Percentiles rank a stretch among this genome's conserved stretches.
phyloP scores from a whole-genome alignment of 495 filamentous ascomycete genomes.

The Daldinia vernicosa region DNA sequence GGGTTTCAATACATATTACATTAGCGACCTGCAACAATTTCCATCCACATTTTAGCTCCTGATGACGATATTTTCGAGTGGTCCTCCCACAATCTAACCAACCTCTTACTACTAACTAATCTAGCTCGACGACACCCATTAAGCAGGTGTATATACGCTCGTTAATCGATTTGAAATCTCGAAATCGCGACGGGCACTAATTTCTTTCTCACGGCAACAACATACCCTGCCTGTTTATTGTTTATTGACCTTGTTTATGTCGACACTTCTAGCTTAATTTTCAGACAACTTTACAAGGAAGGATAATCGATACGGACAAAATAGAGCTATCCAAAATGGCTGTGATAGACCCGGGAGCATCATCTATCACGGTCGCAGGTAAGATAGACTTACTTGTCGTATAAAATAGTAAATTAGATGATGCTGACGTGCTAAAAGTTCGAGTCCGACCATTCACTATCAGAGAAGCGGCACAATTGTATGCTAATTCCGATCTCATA shows the following conservation, averaged over 20 bases:
- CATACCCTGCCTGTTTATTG: background rate
- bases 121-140: conserved; percentile 13
- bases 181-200: conserved; percentile 3
- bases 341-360: conserved; percentile 52
- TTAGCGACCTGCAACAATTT: background rate
- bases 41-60: conserved; percentile 19
- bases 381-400: conserved; percentile 56
- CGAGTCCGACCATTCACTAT: conserved; percentile 95
- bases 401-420: background rate
- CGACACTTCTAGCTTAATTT: conserved; percentile 24
- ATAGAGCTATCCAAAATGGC: conserved; percentile 39
- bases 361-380: conserved; percentile 51
- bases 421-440: conserved; percentile 61
- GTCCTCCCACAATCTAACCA: background rate
- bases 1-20: conserved; percentile 6
- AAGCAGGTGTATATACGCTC: conserved; percentile 9
- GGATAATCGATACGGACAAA: conserved; percentile 3
- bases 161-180: conserved; percentile 3
- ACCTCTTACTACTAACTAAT: conserved; percentile 14
- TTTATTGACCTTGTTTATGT: conserved; percentile 36
- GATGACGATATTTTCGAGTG: conserved; percentile 30
- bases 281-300: conserved; percentile 21
- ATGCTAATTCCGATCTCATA: conserved; percentile 40
- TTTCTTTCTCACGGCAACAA: conserved; percentile 2
- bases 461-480: conserved; percentile 73